Base-by-base conservation (phyloP, 2,329 filamentous ascomycete genomes). In the Apiospora phragmitis region DNA sequence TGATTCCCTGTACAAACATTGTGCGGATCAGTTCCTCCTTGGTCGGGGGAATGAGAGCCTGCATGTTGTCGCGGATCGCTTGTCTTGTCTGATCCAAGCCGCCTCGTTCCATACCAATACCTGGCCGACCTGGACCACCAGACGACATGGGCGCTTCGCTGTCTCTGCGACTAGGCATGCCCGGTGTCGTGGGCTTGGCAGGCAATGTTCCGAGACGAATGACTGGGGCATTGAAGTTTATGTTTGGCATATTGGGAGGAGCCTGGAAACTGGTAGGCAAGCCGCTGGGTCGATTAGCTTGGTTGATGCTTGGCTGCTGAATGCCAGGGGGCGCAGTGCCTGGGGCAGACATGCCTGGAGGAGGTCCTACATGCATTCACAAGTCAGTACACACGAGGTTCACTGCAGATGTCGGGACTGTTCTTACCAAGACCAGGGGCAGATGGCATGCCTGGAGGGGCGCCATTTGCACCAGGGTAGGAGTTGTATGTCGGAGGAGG, bases 151-250 rank as follows among this genome's bases (percentile, higher is more conserved):
- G 79, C 3, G 79, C 78, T 59, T 86, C 85, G 55, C 80, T 81
- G 29, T 89, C 87, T 73, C 82, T 84, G 68, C 86, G 82, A 24
- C 86, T 83, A 29, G 80, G 76, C 35, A 76, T 74, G 14, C 79
- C 75, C 8, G 84, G 79, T 0, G 81, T 78, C 14, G 82, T 79
- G 35, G 91, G 85, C 78, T 94, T 94, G n/a, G 88, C 82, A 3
- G 90, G 89, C 4, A 91, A 89, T 16, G 94, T 95, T 55, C 95
- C 96, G 65, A 99, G 88, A 70, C 96, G 93, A 79, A 99, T 98
- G 72, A 98, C 94, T 70, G 95, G 95, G 45, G 96, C 96, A 78
- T 93, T 97, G 85, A 98, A 97, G 85, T 99, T 98, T 86, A 99
- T 97, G 81, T 97, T 97, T 68, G 95, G 94, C 88, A 98, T 93